Percentiles rank a stretch among this genome's conserved stretches.
Evolutionary conservation across 345 rosid species (phyloP).

Genomic region (Citrus trifoliata): DNA sequence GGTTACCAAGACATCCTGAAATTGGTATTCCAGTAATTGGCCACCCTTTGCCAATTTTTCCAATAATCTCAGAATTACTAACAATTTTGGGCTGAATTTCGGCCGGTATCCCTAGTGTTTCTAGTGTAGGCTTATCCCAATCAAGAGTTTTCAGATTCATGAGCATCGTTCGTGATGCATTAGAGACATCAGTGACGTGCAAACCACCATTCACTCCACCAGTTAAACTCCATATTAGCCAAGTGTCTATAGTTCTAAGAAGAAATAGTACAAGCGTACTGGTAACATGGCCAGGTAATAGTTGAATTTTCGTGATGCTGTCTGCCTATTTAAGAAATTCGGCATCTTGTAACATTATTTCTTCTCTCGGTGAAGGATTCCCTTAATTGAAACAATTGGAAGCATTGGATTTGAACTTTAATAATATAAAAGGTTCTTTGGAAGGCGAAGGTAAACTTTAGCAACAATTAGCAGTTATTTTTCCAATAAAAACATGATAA

Average conservation of each 20-base stretch:
- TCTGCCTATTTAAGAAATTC: no score
- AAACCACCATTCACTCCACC: slow-evolving; percentile 69
- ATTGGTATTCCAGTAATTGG: slow-evolving; percentile 70
- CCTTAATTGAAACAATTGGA: not conserved
- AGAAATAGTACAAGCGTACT: no score
- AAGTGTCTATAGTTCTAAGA: slow-evolving; percentile 76
- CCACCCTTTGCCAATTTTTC: slow-evolving; percentile 76
- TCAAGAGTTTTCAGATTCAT: slow-evolving; percentile 76
- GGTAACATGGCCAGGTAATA: no score
- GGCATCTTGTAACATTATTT: not conserved
- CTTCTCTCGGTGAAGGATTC: not conserved
- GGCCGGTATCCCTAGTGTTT: slow-evolving; percentile 54
- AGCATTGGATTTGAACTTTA: not conserved
- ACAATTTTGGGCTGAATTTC: slow-evolving; percentile 67
- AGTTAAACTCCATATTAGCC: slow-evolving; percentile 93
- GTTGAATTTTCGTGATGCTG: no score
- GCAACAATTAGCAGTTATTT: not conserved
- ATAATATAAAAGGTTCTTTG: not conserved
- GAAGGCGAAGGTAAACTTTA: not conserved
- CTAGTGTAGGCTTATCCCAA: slow-evolving; percentile 62
- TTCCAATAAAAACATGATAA: not conserved
- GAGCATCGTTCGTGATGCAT: slow-evolving; percentile 90
- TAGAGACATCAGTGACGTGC: slow-evolving; percentile 91
- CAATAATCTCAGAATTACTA: slow-evolving; percentile 83
- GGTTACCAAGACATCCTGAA: slow-evolving; percentile 93